Evolutionary conservation across 192 early-diverging fungal species (phyloP), one percentile per base, ranked within the genome.

Genomic region (Entophlyctis helioformis): DNA sequence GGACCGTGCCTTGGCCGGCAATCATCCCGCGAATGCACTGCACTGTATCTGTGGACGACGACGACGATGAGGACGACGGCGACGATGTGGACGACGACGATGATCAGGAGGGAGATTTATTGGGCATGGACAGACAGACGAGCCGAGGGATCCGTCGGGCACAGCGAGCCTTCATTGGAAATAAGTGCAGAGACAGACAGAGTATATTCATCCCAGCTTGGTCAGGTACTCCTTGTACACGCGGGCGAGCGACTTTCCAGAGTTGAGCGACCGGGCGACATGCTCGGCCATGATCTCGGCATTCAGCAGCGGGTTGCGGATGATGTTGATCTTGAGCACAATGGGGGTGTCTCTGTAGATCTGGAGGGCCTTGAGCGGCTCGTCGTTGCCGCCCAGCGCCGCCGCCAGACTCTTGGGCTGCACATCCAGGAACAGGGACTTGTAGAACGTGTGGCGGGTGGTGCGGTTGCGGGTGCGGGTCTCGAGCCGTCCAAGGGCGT

Each of bases 291-390:
- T 39, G 33, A 74, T 53, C 18, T 67, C 59, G 2, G 72, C 72
- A 50, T 63, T 53, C 27, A 74, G 45, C 23, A 74, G 42, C 10
- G 72, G 72, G 46, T 74, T 74, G 27, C 27, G 16, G 29, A 74
- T 62, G 39, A 67, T 44, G 35, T 70, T 74, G 39, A 74, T 50
- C 32, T 60, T 59, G 26, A 74, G 42, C 24, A 65, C 51, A 20
- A 74, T 65, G 12, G 67, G 67, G 0, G 35, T 39, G 31, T 31
- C 38, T 12, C 60, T 24, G 41, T 63, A 67, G n/a, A 74, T 62
- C 28, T 60, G 50, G 23, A 74, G 32, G 5, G 63, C 67, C 13
- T 56, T 40, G 8, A 66, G 43, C 2, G 54, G 39, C 2, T 56
- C 61, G 16, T 54, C 50, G 7, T 43, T 31, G 13, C 13, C 37